Evolutionary conservation across 2,329 filamentous ascomycete genomes (phyloP), one percentile per base, ranked within the genome.

Genomic region (Ilyonectria mors-panacis): DNA sequence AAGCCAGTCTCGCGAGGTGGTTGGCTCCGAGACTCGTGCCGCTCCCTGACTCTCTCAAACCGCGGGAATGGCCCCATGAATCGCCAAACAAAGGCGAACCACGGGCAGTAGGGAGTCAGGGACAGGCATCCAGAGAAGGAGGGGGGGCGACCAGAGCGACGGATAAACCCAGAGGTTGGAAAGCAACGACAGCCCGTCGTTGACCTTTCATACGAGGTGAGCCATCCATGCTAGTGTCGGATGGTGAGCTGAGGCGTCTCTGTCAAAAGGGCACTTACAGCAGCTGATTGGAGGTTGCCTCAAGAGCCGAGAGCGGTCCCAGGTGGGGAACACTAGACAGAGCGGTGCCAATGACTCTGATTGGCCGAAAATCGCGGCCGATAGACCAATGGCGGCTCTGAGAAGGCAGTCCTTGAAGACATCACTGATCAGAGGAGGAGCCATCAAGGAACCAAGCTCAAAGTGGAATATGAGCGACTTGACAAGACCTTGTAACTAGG

Each of bases 201-300:
- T 70, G 67, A 58, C 68, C 65, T 68, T 65, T 69, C 64, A 33
- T 68, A 66, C 63, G 74, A 70, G 53, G 62, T 70, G 65, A 70
- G 47, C 64, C 61, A 77, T 71, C 75, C 75, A 77, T 77, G 71
- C 72, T 76, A 76, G 75, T 76, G 75, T 75, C 70, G 69, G 75
- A 75, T 65, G 70, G 71, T 75, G 73, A 78, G 74, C 76, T 78
- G 76, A 80, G 77, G 78, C 75, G 73, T 78, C 75, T 78, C 73
- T 75, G 69, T 70, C 67, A 69, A 78, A 70, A 78, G 64, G 65
- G 73, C 73, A 56, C 56, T 57, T 79, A 68, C 67, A 72, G 63
- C 53, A 33, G 56, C 63, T 78, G 72, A 81, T 81, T 81, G 79
- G 79, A 26, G 47, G 39, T 47, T 66, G 65, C 39, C 37, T 44